These are phyloP conservation scores for Globisporangium canariense DNA, from an alignment of 352 stramenopile genomes.

Conservation along the genomic window DNA sequence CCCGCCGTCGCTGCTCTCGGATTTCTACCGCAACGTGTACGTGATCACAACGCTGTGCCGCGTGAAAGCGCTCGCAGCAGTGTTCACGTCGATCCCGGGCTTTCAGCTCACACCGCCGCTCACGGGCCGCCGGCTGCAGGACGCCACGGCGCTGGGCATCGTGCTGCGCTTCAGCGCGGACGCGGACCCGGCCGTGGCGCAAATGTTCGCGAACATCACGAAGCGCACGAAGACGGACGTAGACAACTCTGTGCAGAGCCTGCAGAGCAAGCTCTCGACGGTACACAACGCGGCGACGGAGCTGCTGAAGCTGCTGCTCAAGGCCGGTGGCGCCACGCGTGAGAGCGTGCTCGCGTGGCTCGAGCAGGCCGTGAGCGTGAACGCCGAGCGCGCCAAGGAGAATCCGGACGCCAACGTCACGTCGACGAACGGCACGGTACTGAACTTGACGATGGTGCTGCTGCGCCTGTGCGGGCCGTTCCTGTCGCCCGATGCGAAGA, in stretches of 20 bases:
- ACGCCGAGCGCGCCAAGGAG: slow-evolving; percentile 73
- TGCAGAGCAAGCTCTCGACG: slow-evolving; percentile 69
- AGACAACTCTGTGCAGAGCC: slow-evolving; percentile 59
- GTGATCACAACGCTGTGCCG: slow-evolving; percentile 58
- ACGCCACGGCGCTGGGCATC: slow-evolving; percentile 74
- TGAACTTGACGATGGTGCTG: slow-evolving; percentile 78
- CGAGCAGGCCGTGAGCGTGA: slow-evolving; percentile 71
- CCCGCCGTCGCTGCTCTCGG: slow-evolving; percentile 69
- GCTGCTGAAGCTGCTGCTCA: slow-evolving; percentile 67
- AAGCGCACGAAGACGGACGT: slow-evolving; percentile 80
- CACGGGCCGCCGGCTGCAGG: slow-evolving; percentile 68
- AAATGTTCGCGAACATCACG: slow-evolving; percentile 84
- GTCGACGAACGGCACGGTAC: slow-evolving; percentile 67
- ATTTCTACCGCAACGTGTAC: slow-evolving; percentile 77
- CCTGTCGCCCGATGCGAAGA: slow-evolving; percentile 72
- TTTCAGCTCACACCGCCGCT: slow-evolving; percentile 64
- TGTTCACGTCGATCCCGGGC: slow-evolving; percentile 65
- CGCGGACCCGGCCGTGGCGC: slow-evolving; percentile 64
- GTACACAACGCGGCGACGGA: slow-evolving; percentile 57
- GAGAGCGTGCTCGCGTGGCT: slow-evolving; percentile 72
- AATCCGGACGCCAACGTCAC: slow-evolving; percentile 69
- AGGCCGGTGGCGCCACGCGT: slow-evolving; percentile 47
- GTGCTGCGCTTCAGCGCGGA: slow-evolving; percentile 72
- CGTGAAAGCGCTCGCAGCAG: slow-evolving; percentile 58
- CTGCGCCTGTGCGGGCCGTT: slow-evolving; percentile 82